Evolutionary conservation across 2,329 filamentous ascomycete genomes (phyloP).

Genomic region (Plenodomus biglobosus): DNA sequence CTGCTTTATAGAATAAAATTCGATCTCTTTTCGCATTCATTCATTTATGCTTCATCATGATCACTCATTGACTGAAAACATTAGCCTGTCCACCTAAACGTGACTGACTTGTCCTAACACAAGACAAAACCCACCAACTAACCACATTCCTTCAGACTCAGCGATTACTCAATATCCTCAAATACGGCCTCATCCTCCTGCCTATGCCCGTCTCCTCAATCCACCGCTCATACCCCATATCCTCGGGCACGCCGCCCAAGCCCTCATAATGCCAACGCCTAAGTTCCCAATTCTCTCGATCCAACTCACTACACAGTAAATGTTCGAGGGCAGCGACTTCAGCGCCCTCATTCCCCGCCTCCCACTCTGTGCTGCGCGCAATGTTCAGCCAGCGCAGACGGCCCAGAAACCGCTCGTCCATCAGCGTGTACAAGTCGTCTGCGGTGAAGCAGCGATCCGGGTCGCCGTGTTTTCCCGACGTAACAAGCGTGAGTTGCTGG

Average conservation of each 20-base stretch:
- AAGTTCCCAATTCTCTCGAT: slow-evolving; percentile 42
- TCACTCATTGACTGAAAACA: no score
- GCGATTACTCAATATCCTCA: slow-evolving; percentile 25
- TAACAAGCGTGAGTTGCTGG: slow-evolving; percentile 44
- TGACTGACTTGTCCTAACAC: no score
- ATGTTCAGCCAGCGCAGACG: slow-evolving; percentile 43
- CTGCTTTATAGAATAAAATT: no score
- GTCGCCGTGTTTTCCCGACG: slow-evolving; percentile 39
- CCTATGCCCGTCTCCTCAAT: slow-evolving; percentile 17
- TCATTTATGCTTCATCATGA: no score
- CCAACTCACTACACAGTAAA: slow-evolving; percentile 42
- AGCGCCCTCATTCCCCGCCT: slow-evolving; percentile 29
- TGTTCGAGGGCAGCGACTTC: slow-evolving; percentile 46
- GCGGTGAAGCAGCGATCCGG: slow-evolving; percentile 44
- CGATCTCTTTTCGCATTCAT: no score
- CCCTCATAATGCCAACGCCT: slow-evolving; percentile 40
- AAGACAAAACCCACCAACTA: no score
- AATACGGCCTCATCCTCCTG: slow-evolving; percentile 24
- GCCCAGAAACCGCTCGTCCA: slow-evolving; percentile 47
- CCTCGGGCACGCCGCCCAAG: slow-evolving; percentile 6
- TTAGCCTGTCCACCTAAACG: no score
- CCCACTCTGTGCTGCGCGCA: slow-evolving; percentile 46
- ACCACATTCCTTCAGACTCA: no score
- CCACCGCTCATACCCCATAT: slow-evolving; percentile 30
- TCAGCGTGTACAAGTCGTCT: slow-evolving; percentile 46